Conservation (phyloP, 768 basidiomycete species). For the Hypsizygus marmoreus region DNA sequence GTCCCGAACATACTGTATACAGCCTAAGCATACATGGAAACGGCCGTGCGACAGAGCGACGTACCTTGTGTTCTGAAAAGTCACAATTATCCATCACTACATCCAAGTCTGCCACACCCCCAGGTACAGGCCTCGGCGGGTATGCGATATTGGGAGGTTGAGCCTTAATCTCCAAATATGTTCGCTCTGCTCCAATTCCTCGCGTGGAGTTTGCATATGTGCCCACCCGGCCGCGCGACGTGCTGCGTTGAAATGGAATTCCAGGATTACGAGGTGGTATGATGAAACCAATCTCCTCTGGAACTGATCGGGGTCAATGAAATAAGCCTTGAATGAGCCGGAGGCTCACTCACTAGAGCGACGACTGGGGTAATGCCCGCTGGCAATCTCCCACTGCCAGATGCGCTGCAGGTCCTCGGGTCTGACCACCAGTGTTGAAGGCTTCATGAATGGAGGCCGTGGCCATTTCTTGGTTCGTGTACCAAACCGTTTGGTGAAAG, state of each 20-base stretch:
- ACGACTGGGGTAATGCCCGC: constrained; percentile 92
- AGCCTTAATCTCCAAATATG: constrained; percentile 72
- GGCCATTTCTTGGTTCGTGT: constrained; percentile 67
- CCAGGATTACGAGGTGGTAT: constrained; percentile 69
- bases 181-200: constrained; percentile 76
- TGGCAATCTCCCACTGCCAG: constrained; percentile 94
- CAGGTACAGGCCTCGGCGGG: constrained; percentile 84
- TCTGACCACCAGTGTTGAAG: constrained; percentile 72
- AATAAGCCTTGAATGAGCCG: no score
- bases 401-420: constrained; percentile 84
- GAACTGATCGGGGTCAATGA: no score
- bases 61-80: constrained; percentile 77
- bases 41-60: constrained; percentile 1
- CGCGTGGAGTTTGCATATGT: constrained; percentile 47
- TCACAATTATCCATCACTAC: constrained; percentile 91
- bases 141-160: constrained; percentile 69
- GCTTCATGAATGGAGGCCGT: constrained; percentile 52
- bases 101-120: constrained; percentile 88
- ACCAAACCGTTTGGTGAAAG: constrained; percentile 62
- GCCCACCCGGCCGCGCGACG: constrained; percentile 50
- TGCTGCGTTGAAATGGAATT: constrained; percentile 56
- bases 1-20: constrained; percentile 91
- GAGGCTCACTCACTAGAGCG: constrained; percentile 74
- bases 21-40: constrained; percentile 12
- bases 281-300: constrained; percentile 64